Percentiles rank a stretch among this genome's conserved stretches.
Conservation (phyloP, 257 asterid genomes). For the Solanum pimpinellifolium region DNA sequence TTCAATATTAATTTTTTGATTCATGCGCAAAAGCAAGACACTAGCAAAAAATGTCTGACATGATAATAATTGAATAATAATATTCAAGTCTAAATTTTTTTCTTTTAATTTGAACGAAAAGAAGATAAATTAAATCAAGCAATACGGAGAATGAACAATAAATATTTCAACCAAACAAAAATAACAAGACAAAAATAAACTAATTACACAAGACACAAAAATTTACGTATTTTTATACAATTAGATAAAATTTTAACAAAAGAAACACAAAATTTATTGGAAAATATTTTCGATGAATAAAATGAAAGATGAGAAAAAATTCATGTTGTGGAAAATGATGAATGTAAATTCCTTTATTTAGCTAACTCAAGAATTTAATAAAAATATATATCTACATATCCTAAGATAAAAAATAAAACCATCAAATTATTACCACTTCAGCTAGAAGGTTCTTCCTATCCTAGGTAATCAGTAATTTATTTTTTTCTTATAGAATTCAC, state of each 20-base stretch:
- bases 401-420: background rate
- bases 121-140: background rate
- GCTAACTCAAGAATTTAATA: background rate
- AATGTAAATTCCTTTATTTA: background rate
- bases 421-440: background rate
- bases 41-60: background rate
- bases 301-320: background rate
- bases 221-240: too few species aligned
- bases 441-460: background rate
- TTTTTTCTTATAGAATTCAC: background rate
- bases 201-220: too few species aligned
- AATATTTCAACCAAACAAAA: too few species aligned
- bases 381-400: background rate
- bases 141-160: background rate
- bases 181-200: background rate
- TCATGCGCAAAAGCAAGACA: background rate
- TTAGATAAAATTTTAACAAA: too few species aligned
- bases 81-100: too few species aligned
- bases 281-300: background rate
- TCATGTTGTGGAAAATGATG: background rate
- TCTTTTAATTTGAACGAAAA: too few species aligned
- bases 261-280: background rate
- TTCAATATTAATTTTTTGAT: background rate
- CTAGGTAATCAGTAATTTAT: background rate
- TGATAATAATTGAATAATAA: too few species aligned